Evolutionary conservation across 2,329 filamentous ascomycete species (phyloP).

Genomic region (Aspergillus sp.): DNA sequence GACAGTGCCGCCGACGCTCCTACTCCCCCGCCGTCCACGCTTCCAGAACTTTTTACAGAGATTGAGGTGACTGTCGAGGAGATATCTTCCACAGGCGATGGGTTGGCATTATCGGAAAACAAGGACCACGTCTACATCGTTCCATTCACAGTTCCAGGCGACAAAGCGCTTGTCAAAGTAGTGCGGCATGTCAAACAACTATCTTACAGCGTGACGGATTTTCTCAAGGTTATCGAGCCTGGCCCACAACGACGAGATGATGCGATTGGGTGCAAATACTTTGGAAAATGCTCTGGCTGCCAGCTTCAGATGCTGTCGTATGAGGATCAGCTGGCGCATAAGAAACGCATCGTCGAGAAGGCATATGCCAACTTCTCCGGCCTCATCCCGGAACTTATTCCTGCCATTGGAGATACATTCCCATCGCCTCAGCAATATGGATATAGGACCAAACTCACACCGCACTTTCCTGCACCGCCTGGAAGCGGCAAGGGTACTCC

Average conservation of each 20-base stretch:
- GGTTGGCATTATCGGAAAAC: constrained; percentile 70
- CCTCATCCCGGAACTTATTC: constrained; percentile 71
- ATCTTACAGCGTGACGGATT: constrained; percentile 76
- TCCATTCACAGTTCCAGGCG: constrained; percentile 84
- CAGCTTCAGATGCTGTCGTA: constrained; percentile 98
- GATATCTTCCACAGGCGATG: constrained; percentile 89
- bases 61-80: constrained; percentile 78
- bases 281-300: constrained; percentile 82
- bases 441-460: constrained; percentile 95
- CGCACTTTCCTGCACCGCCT: constrained; percentile 84
- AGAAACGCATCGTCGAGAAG: constrained; percentile 82
- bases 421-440: constrained; percentile 87
- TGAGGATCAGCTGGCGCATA: constrained; percentile 77
- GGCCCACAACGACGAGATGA: constrained; percentile 75
- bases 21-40: constrained; percentile 19
- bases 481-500: constrained; percentile 52
- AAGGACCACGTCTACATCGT: constrained; percentile 77
- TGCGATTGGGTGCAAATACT: constrained; percentile 81
- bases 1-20: constrained; percentile 20
- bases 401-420: constrained; percentile 77
- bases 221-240: constrained; percentile 72
- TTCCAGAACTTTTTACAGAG: constrained; percentile 70
- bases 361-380: constrained; percentile 90
- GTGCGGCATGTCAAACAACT: constrained; percentile 67
- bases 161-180: constrained; percentile 75